Evolutionary conservation across 2,329 filamentous ascomycete species (phyloP).

Genomic region (Zymoseptoria brevis): DNA sequence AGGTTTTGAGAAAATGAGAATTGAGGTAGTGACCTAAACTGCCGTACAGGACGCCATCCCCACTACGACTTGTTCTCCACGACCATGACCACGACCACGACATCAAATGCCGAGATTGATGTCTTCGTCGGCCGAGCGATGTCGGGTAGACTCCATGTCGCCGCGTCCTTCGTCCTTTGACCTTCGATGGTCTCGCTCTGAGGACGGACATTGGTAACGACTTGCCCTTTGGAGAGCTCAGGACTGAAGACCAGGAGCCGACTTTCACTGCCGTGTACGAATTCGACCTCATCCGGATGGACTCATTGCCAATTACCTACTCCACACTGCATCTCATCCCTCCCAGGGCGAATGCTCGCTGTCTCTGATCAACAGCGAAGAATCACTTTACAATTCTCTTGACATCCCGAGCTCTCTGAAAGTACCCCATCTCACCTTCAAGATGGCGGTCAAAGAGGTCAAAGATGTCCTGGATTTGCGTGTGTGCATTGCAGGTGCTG

Average conservation of each 20-base stretch:
- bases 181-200: neutral
- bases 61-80: neutral
- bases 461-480: slow-evolving; percentile 28
- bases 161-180: neutral
- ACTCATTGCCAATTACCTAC: neutral
- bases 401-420: neutral
- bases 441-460: neutral
- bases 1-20: too few relatives aligned
- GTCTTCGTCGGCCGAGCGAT: neutral
- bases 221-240: neutral
- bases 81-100: neutral
- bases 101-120: neutral
- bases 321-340: neutral
- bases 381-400: slow-evolving; percentile 1
- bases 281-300: neutral
- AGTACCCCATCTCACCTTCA: neutral
- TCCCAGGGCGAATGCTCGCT: neutral
- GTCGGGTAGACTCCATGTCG: neutral
- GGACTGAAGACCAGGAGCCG: neutral
- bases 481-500: slow-evolving; percentile 35
- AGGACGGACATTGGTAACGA: neutral
- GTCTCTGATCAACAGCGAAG: neutral
- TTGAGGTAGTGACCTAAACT: too few relatives aligned
- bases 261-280: neutral
- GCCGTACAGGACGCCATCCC: too few relatives aligned